phyloP scores from a whole-genome alignment of 768 basidiomycete genomes.

The Trametes gibbosa region DNA sequence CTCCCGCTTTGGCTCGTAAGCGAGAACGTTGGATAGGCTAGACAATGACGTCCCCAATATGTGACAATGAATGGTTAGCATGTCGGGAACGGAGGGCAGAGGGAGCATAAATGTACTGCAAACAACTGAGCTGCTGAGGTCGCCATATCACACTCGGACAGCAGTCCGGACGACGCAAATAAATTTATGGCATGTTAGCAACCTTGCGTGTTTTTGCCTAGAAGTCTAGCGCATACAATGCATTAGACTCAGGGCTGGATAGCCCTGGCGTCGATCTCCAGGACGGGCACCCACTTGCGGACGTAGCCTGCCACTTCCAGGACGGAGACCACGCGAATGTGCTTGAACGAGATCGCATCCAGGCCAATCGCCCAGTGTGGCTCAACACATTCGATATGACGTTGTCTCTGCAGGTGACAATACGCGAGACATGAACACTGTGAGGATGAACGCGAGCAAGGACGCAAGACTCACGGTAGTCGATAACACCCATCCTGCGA shows the following conservation, averaged over 20 bases:
- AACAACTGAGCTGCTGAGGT: no score
- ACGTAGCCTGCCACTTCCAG: conserved; percentile 11
- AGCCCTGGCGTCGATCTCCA: conserved; percentile 4
- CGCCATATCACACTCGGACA: no score
- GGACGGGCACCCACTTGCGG: conserved; percentile 15
- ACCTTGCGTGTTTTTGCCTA: no score
- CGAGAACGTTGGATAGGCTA: neutral
- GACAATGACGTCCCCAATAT: no score
- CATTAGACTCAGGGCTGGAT: neutral
- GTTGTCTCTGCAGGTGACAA: neutral
- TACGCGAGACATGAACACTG: neutral
- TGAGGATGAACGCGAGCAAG: neutral
- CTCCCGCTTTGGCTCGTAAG: neutral
- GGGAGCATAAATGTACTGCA: no score
- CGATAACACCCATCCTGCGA: conserved; percentile 8
- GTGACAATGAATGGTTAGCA: no score
- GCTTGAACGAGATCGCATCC: conserved; percentile 11
- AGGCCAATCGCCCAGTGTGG: conserved; percentile 12
- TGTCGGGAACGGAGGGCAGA: no score
- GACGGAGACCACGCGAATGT: conserved; percentile 9
- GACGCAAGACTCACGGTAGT: neutral
- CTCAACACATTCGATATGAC: conserved; percentile 5
- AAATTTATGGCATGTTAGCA: no score
- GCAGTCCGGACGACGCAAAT: no score
- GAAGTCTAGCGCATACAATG: neutral